These are phyloP conservation scores for Verbena officinalis DNA, from an alignment of 257 asterid species.

Conservation along the genomic window DNA sequence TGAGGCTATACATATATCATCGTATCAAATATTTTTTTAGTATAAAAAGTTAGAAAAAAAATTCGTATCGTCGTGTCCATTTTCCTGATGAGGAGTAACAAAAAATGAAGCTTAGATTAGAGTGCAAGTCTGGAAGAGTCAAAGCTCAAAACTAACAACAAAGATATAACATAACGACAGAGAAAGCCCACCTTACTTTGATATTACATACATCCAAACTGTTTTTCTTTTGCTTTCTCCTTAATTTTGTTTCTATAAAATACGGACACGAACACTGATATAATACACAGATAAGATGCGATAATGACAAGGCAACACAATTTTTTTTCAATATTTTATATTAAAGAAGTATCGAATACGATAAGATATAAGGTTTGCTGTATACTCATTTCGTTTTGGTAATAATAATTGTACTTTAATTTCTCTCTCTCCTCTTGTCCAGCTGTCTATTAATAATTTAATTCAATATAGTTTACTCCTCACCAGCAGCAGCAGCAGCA, in stretches of 20 bases:
- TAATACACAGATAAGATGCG: no score
- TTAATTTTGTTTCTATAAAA: neutral
- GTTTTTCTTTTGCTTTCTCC: slow-evolving; percentile 14
- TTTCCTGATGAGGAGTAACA: neutral
- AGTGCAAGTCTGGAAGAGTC: slow-evolving; percentile 26
- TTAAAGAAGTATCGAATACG: no score
- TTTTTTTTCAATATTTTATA: no score
- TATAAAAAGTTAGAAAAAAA: no score
- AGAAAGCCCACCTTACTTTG: slow-evolving; percentile 8
- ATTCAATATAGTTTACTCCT: neutral
- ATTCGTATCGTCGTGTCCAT: no score
- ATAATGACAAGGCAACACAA: no score
- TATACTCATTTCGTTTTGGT: no score
- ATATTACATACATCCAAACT: slow-evolving; percentile 4
- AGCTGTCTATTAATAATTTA: slow-evolving; percentile 13
- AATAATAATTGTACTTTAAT: no score
- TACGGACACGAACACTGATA: no score
- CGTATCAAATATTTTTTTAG: no score
- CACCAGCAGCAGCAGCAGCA: neutral
- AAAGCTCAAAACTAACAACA: neutral
- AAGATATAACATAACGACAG: slow-evolving; percentile 9
- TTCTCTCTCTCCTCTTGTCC: slow-evolving; percentile 7
- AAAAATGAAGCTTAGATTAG: slow-evolving; percentile 27
- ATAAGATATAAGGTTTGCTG: no score
- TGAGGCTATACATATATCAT: no score